Evolutionary conservation across 768 basidiomycete species (phyloP).

Genomic region (Amanita pallidorosea): DNA sequence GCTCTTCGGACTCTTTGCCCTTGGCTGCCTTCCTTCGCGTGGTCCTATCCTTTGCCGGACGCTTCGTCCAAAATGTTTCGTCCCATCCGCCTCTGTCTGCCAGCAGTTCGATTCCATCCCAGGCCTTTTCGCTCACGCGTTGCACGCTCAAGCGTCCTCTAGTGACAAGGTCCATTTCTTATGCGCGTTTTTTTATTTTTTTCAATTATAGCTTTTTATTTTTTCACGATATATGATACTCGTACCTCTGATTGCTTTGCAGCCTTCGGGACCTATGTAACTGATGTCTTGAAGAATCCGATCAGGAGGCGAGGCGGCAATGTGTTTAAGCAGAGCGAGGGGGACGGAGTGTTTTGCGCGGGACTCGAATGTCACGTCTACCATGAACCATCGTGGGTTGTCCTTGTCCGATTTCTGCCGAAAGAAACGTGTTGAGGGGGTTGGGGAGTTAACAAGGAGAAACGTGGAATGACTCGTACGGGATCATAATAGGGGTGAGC

Average conservation of each 20-base stretch:
- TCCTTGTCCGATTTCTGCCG: conserved; percentile 65
- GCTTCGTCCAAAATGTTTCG: neutral
- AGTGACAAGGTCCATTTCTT: conserved; percentile 71
- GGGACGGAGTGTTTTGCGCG: conserved; percentile 69
- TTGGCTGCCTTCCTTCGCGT: neutral
- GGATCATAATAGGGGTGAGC: conserved; percentile 75
- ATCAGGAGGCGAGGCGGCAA: conserved; percentile 31
- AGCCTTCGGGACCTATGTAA: conserved; percentile 57
- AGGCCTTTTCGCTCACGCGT: conserved; percentile 56
- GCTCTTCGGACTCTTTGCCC: neutral
- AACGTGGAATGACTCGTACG: conserved; percentile 26
- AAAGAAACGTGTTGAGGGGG: neutral
- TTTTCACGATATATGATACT: neutral
- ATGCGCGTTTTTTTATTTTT: too few relatives aligned
- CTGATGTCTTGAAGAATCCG: conserved; percentile 41
- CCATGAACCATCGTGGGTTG: conserved; percentile 90
- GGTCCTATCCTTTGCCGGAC: neutral
- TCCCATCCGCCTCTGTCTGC: conserved; percentile 79
- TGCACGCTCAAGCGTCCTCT: conserved; percentile 86
- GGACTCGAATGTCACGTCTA: conserved; percentile 59
- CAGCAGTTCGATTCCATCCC: conserved; percentile 46
- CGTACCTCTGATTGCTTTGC: conserved; percentile 54
- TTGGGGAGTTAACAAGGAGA: neutral
- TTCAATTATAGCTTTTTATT: neutral
- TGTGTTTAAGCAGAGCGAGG: conserved; percentile 57